Base-by-base conservation (phyloP, 306 rosid species). In the Neltuma alba region DNA sequence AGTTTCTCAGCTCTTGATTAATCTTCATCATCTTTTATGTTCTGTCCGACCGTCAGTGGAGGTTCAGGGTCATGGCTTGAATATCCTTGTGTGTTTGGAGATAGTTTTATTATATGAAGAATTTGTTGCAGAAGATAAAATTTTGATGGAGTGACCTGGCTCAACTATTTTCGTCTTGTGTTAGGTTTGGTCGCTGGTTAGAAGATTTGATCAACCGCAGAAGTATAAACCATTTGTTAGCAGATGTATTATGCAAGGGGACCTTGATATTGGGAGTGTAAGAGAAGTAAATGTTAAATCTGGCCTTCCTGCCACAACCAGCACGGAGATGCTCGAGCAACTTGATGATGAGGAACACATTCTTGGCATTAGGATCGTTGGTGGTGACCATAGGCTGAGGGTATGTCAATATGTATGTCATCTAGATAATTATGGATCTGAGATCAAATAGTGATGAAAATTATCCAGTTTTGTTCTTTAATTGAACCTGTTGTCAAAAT, bases 121-220 rank as follows among this genome's bases (percentile, higher is more conserved):
- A 21, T 21, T 33, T 58, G 31, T 63, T 33, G 37, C 55, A 0
- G 21, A 69, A 21, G 72, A 42, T 11, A 21, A 42, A 25, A 13
- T 6, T 48, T 7, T 13, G 74, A 25, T 69, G 27, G 66, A 28
- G 54, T 68, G 40, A 37, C 70, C 44, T 55, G 69, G 37, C n/a
- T 71, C 2, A 21, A 58, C 33, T 60, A 2, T 42, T 80, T 83
- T 31, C 11, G 21, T 27, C 16, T 16, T 77, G 12, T 63, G 33
- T 68, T 76, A 91, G 96, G 96, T 91, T 11, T 91, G 96, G 96
- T 91, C 96, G 6, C 73, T 91, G 85, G 96, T 91, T 47, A 85
- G 93, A 73, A 82, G 90, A 82, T 90, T 90, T 14, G 93, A 90
- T 76, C 90, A 90, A 69, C 93, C 93, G 93, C 91, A 89, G 78